These are phyloP conservation scores for Aspergillus indologenus DNA, from an alignment of 495 filamentous ascomycete species.

Conservation along the genomic window DNA sequence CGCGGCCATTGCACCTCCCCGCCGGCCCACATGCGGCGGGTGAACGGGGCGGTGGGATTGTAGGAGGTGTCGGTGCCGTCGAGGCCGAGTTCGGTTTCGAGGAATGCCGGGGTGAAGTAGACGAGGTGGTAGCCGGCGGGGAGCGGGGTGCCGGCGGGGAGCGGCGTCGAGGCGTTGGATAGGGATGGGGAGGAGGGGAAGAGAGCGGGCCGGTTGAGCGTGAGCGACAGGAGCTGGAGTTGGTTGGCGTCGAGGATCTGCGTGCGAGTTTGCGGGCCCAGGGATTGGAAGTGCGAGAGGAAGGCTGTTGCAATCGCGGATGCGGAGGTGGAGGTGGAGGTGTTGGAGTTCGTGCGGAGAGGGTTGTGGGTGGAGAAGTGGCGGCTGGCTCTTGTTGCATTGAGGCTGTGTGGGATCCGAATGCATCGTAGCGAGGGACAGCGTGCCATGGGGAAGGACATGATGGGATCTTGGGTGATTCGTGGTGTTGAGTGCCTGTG, in stretches of 20 bases:
- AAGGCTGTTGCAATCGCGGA: slow-evolving; percentile 42
- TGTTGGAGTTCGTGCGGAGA: slow-evolving; percentile 11
- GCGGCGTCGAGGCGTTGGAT: slow-evolving; percentile 23
- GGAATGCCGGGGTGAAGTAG: slow-evolving; percentile 64
- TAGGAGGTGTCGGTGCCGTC: slow-evolving; percentile 75
- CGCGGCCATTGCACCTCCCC: slow-evolving; percentile 57
- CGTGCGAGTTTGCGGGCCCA: slow-evolving; percentile 40
- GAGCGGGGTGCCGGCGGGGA: slow-evolving; percentile 40
- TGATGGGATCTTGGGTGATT: too few relatives aligned
- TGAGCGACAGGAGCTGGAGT: slow-evolving; percentile 52
- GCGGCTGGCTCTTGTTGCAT: slow-evolving; percentile 1
- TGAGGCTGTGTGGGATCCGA: background rate
- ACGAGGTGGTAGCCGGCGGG: slow-evolving; percentile 69
- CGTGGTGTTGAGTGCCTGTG: too few relatives aligned
- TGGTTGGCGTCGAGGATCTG: slow-evolving; percentile 58
- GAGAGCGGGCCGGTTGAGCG: slow-evolving; percentile 47
- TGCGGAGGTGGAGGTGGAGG: slow-evolving; percentile 26
- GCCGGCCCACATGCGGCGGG: slow-evolving; percentile 77
- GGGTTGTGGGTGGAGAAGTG: slow-evolving; percentile 13
- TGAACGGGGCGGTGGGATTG: slow-evolving; percentile 61
- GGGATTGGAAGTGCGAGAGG: slow-evolving; percentile 39
- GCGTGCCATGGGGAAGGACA: too few relatives aligned
- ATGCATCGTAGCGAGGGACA: too few relatives aligned
- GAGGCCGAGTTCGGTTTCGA: slow-evolving; percentile 50
- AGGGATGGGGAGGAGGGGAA: slow-evolving; percentile 30